These are phyloP conservation scores for Alternaria conjuncta DNA, from an alignment of 2,329 filamentous ascomycete genomes.

Conservation along the genomic window DNA sequence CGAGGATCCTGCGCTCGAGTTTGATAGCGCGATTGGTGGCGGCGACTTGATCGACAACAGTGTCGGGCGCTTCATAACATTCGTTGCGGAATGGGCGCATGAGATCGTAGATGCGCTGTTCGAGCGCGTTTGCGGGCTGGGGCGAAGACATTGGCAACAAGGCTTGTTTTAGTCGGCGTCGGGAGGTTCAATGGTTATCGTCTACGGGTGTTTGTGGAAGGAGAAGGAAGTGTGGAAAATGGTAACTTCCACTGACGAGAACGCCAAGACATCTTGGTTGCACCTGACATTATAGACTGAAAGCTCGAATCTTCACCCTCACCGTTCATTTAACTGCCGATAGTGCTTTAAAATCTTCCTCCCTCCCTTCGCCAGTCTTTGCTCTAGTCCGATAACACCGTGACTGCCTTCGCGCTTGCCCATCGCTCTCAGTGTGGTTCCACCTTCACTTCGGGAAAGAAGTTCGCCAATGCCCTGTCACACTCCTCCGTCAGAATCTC, in stretches of 20 bases:
- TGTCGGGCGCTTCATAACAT: not conserved
- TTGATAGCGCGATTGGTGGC: not conserved
- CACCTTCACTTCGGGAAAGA: slow-evolving; percentile 2
- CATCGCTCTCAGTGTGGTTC: not conserved
- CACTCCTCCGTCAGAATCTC: slow-evolving; percentile 5
- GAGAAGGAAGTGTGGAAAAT: not conserved
- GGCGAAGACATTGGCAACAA: not conserved
- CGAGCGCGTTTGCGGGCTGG: slow-evolving; percentile 9
- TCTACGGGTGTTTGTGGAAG: not conserved
- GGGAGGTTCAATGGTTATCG: not conserved
- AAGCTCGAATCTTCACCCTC: not conserved
- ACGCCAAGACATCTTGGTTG: not conserved
- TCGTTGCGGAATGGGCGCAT: slow-evolving; percentile 9
- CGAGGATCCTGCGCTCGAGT: not conserved
- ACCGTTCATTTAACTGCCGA: not conserved
- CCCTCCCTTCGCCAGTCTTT: not conserved
- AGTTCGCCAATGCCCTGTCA: slow-evolving; percentile 1
- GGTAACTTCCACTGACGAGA: not conserved
- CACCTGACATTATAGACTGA: not conserved
- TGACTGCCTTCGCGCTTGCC: not conserved
- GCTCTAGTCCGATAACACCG: not conserved
- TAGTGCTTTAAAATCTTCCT: not conserved
- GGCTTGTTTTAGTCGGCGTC: too few species aligned
- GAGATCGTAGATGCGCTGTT: slow-evolving; percentile 16
- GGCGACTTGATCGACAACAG: not conserved